A percentile compares a stretch with the other conserved stretches of the same genome.
Conservation (phyloP, 352 stramenopile species). For the Saprolegnia parasitica region DNA sequence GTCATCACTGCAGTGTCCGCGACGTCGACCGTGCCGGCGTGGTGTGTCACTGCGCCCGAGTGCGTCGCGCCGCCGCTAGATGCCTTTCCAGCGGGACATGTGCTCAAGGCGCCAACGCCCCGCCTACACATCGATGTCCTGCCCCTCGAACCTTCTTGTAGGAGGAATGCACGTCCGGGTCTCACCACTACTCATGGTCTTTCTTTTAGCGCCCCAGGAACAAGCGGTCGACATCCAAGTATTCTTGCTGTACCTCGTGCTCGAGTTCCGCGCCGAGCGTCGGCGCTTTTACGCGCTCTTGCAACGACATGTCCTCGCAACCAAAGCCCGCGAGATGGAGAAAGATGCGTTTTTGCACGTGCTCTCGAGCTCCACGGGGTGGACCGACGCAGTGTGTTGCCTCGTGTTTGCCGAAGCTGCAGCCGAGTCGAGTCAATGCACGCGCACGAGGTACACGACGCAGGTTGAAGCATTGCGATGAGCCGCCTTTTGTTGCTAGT, state of each 20-base stretch:
- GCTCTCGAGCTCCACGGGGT: background rate
- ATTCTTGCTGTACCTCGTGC: conserved; percentile 15
- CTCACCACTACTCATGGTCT: too few species aligned
- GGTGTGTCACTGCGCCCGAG: background rate
- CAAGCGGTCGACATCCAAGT: conserved; percentile 4
- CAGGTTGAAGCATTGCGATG: background rate
- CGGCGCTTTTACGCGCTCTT: conserved; percentile 21
- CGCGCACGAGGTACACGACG: conserved; percentile 1
- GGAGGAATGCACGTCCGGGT: too few species aligned
- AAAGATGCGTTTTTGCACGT: conserved; percentile 10
- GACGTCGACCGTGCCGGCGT: background rate
- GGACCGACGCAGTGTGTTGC: background rate
- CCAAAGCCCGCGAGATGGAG: background rate
- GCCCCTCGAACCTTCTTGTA: too few species aligned
- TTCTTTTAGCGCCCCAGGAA: too few species aligned
- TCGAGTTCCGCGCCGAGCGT: conserved; percentile 25
- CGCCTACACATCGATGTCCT: background rate
- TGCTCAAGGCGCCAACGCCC: background rate
- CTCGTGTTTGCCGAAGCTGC: conserved; percentile 24
- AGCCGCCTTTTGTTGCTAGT: background rate
- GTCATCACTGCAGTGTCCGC: background rate
- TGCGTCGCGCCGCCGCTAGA: background rate
- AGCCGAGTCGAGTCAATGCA: background rate
- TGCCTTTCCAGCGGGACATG: conserved; percentile 10
- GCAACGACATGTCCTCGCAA: background rate